Percentiles rank a stretch among this genome's conserved stretches.
Evolutionary conservation across 139 green algal genomes (phyloP).

Genomic region (Asterochloris sp.): DNA sequence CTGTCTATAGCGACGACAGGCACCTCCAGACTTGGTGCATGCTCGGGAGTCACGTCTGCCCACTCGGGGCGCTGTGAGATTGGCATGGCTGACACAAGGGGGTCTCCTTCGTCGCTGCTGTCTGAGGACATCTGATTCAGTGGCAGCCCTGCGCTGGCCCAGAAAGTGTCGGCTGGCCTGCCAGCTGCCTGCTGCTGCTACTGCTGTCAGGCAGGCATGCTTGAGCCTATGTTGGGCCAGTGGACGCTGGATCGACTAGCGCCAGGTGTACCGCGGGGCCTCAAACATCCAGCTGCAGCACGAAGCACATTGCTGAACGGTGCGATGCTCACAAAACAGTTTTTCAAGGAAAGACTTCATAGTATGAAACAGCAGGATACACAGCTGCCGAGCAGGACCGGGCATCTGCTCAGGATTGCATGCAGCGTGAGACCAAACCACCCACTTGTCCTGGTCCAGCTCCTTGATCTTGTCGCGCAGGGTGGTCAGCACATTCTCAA

Average conservation of each 20-base stretch:
- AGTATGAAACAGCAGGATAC: neutral
- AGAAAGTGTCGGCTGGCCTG: neutral
- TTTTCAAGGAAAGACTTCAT: neutral
- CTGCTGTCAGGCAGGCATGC: too few relatives aligned
- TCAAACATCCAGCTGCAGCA: constrained; percentile 65
- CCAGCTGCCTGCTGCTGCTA: neutral
- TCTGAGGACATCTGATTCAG: neutral
- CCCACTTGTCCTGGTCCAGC: constrained; percentile 18
- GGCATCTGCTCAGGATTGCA: too few relatives aligned
- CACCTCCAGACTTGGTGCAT: constrained; percentile 13
- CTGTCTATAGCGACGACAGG: constrained; percentile 12
- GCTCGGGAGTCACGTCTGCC: neutral
- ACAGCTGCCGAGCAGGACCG: neutral
- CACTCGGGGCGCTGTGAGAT: constrained; percentile 8
- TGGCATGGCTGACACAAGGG: neutral
- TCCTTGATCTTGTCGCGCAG: constrained; percentile 12
- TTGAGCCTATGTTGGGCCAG: too few relatives aligned
- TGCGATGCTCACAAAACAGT: neutral
- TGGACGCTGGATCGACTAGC: neutral
- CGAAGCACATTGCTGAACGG: neutral
- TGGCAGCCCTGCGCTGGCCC: neutral
- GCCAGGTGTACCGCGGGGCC: constrained; percentile 46
- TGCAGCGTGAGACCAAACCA: neutral
- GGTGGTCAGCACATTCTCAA: constrained; percentile 9
- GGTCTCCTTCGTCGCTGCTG: neutral